Evolutionary conservation across 2,329 filamentous ascomycete species (phyloP).

Genomic region (Alternaria consortialis): DNA sequence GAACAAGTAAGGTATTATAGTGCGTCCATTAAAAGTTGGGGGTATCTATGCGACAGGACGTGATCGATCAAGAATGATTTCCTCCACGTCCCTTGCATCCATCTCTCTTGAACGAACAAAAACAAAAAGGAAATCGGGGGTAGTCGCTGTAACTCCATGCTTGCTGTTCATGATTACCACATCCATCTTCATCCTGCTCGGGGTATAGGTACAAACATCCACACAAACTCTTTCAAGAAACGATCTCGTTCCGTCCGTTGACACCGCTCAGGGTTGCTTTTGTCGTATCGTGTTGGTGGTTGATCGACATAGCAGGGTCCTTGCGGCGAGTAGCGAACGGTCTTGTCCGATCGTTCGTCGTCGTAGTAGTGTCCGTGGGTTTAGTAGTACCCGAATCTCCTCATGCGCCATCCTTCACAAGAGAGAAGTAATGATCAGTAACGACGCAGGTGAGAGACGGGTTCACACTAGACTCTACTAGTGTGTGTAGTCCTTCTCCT

Average conservation of each 20-base stretch:
- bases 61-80: constrained; percentile 26
- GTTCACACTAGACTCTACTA: constrained; percentile 49
- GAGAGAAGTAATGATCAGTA: not conserved
- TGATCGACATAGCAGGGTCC: too few species aligned
- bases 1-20: constrained; percentile 11
- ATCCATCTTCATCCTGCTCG: not conserved
- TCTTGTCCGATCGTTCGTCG: not conserved
- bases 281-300: not conserved
- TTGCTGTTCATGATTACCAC: constrained; percentile 8
- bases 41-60: constrained; percentile 35
- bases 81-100: constrained; percentile 20
- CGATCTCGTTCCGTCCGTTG: not conserved
- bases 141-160: constrained; percentile 12
- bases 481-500: constrained; percentile 48
- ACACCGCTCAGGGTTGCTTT: not conserved
- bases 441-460: constrained; percentile 18
- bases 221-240: not conserved
- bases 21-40: constrained; percentile 28
- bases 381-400: constrained; percentile 7
- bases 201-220: constrained; percentile 10
- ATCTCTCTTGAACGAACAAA: constrained; percentile 13
- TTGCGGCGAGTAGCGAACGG: not conserved
- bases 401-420: constrained; percentile 18
- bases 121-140: not conserved
- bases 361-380: not conserved